Evolutionary conservation across 768 basidiomycete species (phyloP).

Genomic region (Myochromella boudieri): DNA sequence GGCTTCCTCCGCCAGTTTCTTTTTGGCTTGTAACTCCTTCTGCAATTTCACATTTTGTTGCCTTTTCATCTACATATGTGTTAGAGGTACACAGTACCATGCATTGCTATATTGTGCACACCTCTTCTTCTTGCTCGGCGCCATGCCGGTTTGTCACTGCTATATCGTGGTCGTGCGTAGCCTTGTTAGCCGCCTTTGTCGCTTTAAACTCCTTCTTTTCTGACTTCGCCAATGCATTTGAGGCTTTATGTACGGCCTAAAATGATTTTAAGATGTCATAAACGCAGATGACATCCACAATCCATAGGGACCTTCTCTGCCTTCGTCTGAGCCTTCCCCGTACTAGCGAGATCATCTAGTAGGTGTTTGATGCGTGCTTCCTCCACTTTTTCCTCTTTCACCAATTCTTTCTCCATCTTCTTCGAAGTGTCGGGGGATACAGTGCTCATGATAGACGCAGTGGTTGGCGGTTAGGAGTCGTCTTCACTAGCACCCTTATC

Average conservation of each 20-base stretch:
- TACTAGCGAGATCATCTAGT: conserved; percentile 13
- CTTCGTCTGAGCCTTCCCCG: conserved; percentile 12
- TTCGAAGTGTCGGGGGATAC: conserved; percentile 7
- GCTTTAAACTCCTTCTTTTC: conserved; percentile 50
- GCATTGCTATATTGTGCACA: too few relatives aligned
- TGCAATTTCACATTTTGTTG: conserved; percentile 10
- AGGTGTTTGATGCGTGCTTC: conserved; percentile 11
- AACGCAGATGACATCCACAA: background rate
- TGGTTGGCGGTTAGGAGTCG: too few relatives aligned
- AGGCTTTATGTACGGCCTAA: conserved; percentile 15
- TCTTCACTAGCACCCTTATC: too few relatives aligned
- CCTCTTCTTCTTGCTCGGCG: conserved; percentile 46
- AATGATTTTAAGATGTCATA: background rate
- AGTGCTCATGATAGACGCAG: conserved; percentile 2
- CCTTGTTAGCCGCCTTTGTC: conserved; percentile 50
- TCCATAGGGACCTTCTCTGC: conserved; percentile 6
- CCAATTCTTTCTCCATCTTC: conserved; percentile 15
- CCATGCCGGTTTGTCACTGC: conserved; percentile 41
- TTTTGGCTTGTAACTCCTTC: conserved; percentile 3
- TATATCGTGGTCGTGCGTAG: conserved; percentile 50
- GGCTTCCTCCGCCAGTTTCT: conserved; percentile 1
- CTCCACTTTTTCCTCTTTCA: conserved; percentile 14
- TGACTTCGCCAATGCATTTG: conserved; percentile 32
- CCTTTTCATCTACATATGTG: conserved; percentile 10
- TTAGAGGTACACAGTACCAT: too few relatives aligned